Evolutionary conservation across 805 yeast genomes (phyloP), one percentile per base, ranked within the genome.

Genomic region (Starmerella khaoyaiensis): DNA sequence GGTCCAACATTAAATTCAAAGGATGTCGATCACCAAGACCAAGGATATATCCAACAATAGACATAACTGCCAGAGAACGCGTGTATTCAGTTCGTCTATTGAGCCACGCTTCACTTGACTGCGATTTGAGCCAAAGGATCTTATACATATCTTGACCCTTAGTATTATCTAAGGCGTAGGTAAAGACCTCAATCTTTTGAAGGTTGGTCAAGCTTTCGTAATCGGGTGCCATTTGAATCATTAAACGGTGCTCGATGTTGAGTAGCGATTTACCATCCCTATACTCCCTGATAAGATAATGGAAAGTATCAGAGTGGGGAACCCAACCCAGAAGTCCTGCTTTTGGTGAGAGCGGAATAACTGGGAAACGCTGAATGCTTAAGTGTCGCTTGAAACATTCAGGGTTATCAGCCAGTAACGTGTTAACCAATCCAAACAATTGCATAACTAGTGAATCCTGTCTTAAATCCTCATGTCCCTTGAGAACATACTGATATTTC

Each of bases 11-110:
- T 60, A 90, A 68, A 54, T 90, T 90, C 21, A 96, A 82, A 20
- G 98, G 98, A 59, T 90, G 99, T 44, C 99, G 73, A 57, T 90
- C 99, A 43, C 99, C 99, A 16, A 90, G 67, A 11, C 99, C 99
- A 18, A 90, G 65, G 37, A 90, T 87, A 57, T 90, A 90, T 1
- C 99, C 99, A 29, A 79, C 94, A 95, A 90, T 90, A 0, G 97
- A 87, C 97, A 90, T 93, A 4, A 83, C 95, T 0, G 98, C 98
- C 46, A 90, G 65, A 0, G 97, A 90, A 40, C 98, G 68, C 0
- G 97, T 87, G 54, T 90, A 90, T 1, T 94, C 86, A 0, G 96
- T 87, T 56, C 99, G 75, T 50, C 99, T 73, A 55, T 90, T 97
- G 27, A 90, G 65, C 99, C 99, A 90, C 0, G 95, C 84, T 58